phyloP scores from a whole-genome alignment of 345 rosid species.

The Lepidium sativum region DNA sequence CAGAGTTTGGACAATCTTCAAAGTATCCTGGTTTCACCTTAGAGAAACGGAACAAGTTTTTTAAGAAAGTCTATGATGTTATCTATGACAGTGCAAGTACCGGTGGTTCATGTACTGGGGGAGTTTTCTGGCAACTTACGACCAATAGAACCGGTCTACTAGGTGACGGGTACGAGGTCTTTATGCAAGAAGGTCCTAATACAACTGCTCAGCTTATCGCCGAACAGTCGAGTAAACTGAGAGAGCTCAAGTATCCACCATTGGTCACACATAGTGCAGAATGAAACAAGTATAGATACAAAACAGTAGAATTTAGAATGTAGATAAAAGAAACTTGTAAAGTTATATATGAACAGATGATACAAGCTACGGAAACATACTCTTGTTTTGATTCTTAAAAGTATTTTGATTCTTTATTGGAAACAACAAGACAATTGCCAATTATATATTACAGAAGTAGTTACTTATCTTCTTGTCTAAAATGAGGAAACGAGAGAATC shows the following conservation, averaged over 20 bases:
- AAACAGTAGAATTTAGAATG: background rate
- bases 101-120: conserved; percentile 50
- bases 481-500: conserved; percentile 34
- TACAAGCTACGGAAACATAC: background rate
- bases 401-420: background rate
- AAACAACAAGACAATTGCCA: background rate
- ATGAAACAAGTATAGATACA: conserved; percentile 10
- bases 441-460: conserved; percentile 3
- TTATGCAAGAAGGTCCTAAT: conserved; percentile 42
- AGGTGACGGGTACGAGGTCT: conserved; percentile 58
- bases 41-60: conserved; percentile 42
- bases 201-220: conserved; percentile 51
- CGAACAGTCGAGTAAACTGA: conserved; percentile 44
- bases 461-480: conserved; percentile 8
- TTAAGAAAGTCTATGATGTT: conserved; percentile 30
- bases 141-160: conserved; percentile 33
- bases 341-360: background rate
- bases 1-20: conserved; percentile 59
- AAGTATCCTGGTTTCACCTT: conserved; percentile 38
- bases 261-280: conserved; percentile 20
- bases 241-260: conserved; percentile 9
- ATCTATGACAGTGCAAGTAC: conserved; percentile 38
- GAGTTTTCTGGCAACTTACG: conserved; percentile 65
- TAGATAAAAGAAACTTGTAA: background rate
- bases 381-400: background rate